Conservation (phyloP, 768 basidiomycete species). For the Auricularia cornea region DNA sequence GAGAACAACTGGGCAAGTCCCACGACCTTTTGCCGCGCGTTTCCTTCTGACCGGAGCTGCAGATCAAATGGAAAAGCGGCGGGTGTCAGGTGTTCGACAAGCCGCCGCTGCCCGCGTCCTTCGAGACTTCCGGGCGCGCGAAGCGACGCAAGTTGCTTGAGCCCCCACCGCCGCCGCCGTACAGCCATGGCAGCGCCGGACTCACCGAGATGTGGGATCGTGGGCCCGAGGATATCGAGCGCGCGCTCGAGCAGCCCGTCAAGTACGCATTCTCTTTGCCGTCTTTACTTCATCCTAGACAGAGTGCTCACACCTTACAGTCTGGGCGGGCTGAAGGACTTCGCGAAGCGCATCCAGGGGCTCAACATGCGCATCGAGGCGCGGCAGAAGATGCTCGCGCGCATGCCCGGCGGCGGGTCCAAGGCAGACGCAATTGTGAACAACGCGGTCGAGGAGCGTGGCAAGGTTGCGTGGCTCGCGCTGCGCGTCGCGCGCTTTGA, state of each 20-base stretch:
- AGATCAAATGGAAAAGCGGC: slow-evolving; percentile 76
- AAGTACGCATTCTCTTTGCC: too few species aligned
- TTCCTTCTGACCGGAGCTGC: background rate
- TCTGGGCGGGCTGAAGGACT: background rate
- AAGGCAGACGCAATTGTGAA: background rate
- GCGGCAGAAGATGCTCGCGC: background rate
- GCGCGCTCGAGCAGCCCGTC: slow-evolving; percentile 44
- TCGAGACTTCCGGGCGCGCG: slow-evolving; percentile 54
- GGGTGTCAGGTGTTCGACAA: slow-evolving; percentile 73
- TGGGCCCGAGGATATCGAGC: slow-evolving; percentile 28
- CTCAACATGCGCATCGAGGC: background rate
- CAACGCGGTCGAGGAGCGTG: background rate
- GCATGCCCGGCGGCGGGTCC: background rate
- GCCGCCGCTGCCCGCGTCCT: slow-evolving; percentile 47
- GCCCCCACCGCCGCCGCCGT: slow-evolving; percentile 25
- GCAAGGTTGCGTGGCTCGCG: background rate
- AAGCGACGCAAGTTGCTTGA: slow-evolving; percentile 46
- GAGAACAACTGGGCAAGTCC: slow-evolving; percentile 70
- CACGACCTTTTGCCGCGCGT: background rate
- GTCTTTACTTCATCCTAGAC: too few species aligned
- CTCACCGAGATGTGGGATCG: slow-evolving; percentile 1
- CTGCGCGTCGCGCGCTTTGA: background rate
- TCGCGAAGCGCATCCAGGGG: background rate
- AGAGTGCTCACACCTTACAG: too few species aligned
- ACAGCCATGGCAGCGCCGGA: slow-evolving; percentile 2